Evolutionary conservation across 2,329 filamentous ascomycete genomes (phyloP).

Genomic region (Pyricularia sp.): DNA sequence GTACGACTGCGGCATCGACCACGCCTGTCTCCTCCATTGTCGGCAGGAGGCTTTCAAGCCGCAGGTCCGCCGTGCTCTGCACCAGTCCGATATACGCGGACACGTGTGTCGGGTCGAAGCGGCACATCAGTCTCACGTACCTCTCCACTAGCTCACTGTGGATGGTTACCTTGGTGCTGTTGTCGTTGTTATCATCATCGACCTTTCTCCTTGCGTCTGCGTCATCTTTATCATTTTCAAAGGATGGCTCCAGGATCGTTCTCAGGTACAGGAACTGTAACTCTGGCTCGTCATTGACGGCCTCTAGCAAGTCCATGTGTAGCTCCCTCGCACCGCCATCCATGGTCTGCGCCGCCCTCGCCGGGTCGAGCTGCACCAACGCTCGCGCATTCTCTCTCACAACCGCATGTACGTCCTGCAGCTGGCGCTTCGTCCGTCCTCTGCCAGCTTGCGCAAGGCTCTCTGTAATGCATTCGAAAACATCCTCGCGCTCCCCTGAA

Average conservation of each 20-base stretch:
- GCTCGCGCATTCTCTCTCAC: slow-evolving; percentile 56
- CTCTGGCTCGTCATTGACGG: slow-evolving; percentile 49
- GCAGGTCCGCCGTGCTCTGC: slow-evolving; percentile 62
- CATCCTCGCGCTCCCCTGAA: slow-evolving; percentile 58
- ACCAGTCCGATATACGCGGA: slow-evolving; percentile 73
- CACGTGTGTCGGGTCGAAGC: slow-evolving; percentile 71
- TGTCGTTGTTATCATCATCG: background rate
- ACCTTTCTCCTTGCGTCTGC: background rate
- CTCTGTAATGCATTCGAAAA: slow-evolving; percentile 73
- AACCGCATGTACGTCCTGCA: slow-evolving; percentile 58
- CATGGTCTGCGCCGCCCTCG: slow-evolving; percentile 55
- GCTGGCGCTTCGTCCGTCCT: slow-evolving; percentile 57
- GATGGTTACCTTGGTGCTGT: slow-evolving; percentile 12
- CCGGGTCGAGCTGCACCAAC: slow-evolving; percentile 58
- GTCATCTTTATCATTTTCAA: background rate
- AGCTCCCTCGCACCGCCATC: slow-evolving; percentile 52
- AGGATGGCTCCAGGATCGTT: slow-evolving; percentile 59
- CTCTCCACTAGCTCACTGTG: slow-evolving; percentile 62
- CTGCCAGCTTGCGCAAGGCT: slow-evolving; percentile 44
- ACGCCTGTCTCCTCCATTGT: slow-evolving; percentile 84
- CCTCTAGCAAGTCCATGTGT: slow-evolving; percentile 55
- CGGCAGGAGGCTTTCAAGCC: slow-evolving; percentile 71
- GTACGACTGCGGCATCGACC: slow-evolving; percentile 83
- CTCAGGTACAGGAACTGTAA: slow-evolving; percentile 69
- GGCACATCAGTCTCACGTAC: slow-evolving; percentile 88